phyloP scores from a whole-genome alignment of 495 filamentous ascomycete species.

The Aspergillus sclerotiicarbonarius region DNA sequence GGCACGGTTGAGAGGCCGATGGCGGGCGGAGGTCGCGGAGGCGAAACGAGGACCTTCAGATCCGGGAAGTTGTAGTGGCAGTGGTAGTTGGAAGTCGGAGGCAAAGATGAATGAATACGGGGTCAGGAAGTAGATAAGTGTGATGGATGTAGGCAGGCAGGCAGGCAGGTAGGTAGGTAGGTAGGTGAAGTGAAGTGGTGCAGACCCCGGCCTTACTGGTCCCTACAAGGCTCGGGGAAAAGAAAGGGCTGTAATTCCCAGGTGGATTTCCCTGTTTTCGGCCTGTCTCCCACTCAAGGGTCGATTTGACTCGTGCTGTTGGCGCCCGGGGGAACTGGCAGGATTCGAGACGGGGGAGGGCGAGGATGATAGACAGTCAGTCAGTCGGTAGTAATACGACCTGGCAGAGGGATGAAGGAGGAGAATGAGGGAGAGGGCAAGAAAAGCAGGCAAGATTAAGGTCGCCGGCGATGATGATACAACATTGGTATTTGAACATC shows the following conservation, averaged over 20 bases:
- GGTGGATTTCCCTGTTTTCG: slow-evolving; percentile 12
- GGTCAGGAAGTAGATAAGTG: neutral
- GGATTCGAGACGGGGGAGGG: slow-evolving; percentile 2
- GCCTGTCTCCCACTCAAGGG: slow-evolving; percentile 7
- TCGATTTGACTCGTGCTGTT: slow-evolving; percentile 6
- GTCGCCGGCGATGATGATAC: slow-evolving; percentile 19
- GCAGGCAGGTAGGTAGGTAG: slow-evolving; percentile 6
- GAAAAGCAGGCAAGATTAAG: slow-evolving; percentile 11
- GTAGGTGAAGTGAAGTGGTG: slow-evolving; percentile 19
- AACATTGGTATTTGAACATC: slow-evolving; percentile 23
- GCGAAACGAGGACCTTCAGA: slow-evolving; percentile 8
- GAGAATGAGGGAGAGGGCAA: slow-evolving; percentile 9
- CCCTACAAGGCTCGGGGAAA: slow-evolving; percentile 19
- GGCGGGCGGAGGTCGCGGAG: slow-evolving; percentile 14
- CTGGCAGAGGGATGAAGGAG: slow-evolving; percentile 8
- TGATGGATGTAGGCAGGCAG: neutral
- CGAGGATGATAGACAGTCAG: neutral
- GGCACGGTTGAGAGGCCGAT: slow-evolving; percentile 7
- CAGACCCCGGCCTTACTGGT: slow-evolving; percentile 24
- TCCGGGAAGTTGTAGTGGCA: neutral
- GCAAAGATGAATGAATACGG: slow-evolving; percentile 1
- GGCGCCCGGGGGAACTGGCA: slow-evolving; percentile 1
- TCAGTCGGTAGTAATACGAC: neutral
- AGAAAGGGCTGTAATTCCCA: slow-evolving; percentile 16
- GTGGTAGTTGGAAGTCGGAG: neutral